Conservation (phyloP, 2,329 filamentous ascomycete genomes). For the Dothistroma pini region DNA sequence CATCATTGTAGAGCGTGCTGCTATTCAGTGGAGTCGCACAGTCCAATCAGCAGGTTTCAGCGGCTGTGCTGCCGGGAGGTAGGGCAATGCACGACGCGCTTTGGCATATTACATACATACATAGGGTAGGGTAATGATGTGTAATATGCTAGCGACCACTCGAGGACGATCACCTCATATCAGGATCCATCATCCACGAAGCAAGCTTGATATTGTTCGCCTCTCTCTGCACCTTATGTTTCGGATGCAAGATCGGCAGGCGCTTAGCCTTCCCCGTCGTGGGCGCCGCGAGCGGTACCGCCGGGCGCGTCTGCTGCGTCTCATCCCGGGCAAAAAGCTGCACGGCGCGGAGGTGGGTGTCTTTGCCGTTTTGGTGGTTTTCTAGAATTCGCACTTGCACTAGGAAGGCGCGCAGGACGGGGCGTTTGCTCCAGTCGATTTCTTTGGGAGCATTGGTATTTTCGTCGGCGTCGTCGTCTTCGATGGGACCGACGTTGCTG, state of each 20-base stretch:
- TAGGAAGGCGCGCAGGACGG: conserved; percentile 79
- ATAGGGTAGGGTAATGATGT: neutral
- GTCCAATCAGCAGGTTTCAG: neutral
- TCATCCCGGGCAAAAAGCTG: conserved; percentile 68
- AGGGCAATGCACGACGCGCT: neutral
- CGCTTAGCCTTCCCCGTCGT: conserved; percentile 17
- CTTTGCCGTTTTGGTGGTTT: conserved; percentile 98
- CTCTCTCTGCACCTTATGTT: conserved; percentile 9
- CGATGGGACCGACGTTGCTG: conserved; percentile 54
- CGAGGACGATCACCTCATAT: conserved; percentile 31
- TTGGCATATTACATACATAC: neutral
- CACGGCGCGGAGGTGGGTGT: conserved; percentile 92
- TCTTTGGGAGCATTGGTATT: conserved; percentile 31
- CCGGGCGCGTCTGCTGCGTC: conserved; percentile 17
- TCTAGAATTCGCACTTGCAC: conserved; percentile 88
- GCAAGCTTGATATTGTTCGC: conserved; percentile 33
- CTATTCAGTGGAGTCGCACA: too few species aligned
- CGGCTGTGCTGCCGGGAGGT: neutral
- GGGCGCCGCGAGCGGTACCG: conserved; percentile 9
- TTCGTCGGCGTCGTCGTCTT: conserved; percentile 32
- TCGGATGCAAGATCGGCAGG: neutral
- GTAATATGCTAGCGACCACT: neutral
- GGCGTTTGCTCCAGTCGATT: conserved; percentile 54
- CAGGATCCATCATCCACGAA: conserved; percentile 37
- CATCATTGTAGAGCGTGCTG: too few species aligned